Evolutionary conservation across 2,329 filamentous ascomycete species (phyloP).

Genomic region (Arthrobotrys iridis): DNA sequence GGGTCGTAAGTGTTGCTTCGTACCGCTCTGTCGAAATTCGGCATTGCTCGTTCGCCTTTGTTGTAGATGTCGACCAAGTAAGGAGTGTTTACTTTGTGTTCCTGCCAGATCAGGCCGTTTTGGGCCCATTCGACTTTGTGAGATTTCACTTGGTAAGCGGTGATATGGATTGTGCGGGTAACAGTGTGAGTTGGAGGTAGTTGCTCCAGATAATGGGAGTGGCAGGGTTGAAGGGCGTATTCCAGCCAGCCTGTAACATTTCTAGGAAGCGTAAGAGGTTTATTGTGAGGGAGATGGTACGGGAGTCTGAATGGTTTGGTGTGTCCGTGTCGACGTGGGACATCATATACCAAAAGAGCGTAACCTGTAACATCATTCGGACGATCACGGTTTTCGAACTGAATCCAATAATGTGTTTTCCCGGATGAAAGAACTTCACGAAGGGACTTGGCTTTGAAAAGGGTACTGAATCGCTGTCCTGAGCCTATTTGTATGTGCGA

Average conservation of each 20-base stretch:
- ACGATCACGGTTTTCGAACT: slow-evolving; percentile 67
- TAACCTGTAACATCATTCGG: slow-evolving; percentile 65
- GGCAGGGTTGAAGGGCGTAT: slow-evolving; percentile 64
- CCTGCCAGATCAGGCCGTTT: slow-evolving; percentile 65
- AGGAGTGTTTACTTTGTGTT: slow-evolving; percentile 61
- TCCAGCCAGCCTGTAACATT: slow-evolving; percentile 63
- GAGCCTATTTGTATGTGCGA: slow-evolving; percentile 68
- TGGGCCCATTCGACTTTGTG: slow-evolving; percentile 60
- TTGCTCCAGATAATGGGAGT: slow-evolving; percentile 56
- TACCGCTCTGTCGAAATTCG: slow-evolving; percentile 67
- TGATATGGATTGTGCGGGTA: slow-evolving; percentile 66
- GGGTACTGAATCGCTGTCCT: slow-evolving; percentile 71
- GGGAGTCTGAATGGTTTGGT: slow-evolving; percentile 40
- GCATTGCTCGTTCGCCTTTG: slow-evolving; percentile 64
- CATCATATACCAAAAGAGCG: slow-evolving; percentile 65
- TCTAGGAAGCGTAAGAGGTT: slow-evolving; percentile 60
- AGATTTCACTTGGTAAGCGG: slow-evolving; percentile 62
- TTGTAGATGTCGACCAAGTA: slow-evolving; percentile 68
- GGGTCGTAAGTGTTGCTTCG: slow-evolving; percentile 69
- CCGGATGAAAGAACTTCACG: slow-evolving; percentile 56
- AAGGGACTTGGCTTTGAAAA: slow-evolving; percentile 66
- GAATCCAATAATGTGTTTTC: slow-evolving; percentile 63
- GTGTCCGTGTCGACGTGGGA: not conserved
- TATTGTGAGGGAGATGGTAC: slow-evolving; percentile 58
- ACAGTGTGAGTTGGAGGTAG: slow-evolving; percentile 65